Evolutionary conservation across 495 filamentous ascomycete species (phyloP).

Genomic region (Annulohypoxylon maeteangense): DNA sequence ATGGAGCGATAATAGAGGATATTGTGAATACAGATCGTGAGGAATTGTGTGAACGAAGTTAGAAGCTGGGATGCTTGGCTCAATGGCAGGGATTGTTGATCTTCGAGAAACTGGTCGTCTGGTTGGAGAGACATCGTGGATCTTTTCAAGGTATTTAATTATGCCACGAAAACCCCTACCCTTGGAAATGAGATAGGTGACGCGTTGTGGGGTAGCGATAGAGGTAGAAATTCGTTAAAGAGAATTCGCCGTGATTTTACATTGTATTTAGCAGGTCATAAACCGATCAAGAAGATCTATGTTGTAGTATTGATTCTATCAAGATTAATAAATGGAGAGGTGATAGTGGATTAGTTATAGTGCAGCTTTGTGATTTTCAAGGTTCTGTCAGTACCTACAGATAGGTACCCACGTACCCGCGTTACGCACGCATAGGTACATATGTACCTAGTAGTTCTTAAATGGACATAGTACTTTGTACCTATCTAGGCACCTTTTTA

Average conservation of each 20-base stretch:
- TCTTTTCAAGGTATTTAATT: neutral
- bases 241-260: neutral
- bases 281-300: neutral
- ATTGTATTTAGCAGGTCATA: neutral
- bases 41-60: slow-evolving; percentile 75
- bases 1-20: slow-evolving; percentile 88
- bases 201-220: slow-evolving; percentile 36
- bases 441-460: neutral
- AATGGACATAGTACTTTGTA: neutral
- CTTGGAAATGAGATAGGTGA: neutral
- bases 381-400: neutral
- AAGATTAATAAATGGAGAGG: neutral
- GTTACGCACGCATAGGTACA: too few species aligned
- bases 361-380: neutral
- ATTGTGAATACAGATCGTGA: slow-evolving; percentile 90
- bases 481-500: neutral
- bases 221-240: slow-evolving; percentile 28
- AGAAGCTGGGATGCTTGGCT: slow-evolving; percentile 59
- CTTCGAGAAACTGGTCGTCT: slow-evolving; percentile 22
- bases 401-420: too few species aligned
- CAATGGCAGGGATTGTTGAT: slow-evolving; percentile 41
- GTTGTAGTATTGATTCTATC: neutral
- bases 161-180: neutral
- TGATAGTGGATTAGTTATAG: neutral
- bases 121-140: slow-evolving; percentile 8